Conservation (phyloP, 306 rosid genomes). For the Luffa aegyptiaca region DNA sequence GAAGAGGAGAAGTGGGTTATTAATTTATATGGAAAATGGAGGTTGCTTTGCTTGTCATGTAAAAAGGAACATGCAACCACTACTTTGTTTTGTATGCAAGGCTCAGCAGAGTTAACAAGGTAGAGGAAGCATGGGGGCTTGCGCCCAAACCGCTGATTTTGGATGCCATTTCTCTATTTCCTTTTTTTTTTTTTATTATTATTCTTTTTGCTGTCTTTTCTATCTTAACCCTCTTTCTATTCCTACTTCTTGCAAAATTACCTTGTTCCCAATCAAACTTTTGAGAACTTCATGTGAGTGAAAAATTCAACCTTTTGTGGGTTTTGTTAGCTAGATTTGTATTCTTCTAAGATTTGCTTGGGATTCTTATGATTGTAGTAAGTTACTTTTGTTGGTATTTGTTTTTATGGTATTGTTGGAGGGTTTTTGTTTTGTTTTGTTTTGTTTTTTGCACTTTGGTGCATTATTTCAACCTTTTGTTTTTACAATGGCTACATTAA, state of each 20-base stretch:
- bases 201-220: neutral
- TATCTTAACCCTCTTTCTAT: neutral
- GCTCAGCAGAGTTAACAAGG: slow-evolving; percentile 28
- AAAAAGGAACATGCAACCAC: slow-evolving; percentile 51
- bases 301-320: neutral
- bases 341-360: neutral
- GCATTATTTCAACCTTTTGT: too few relatives aligned
- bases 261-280: neutral
- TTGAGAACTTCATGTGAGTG: neutral
- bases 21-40: neutral
- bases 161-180: neutral
- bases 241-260: neutral
- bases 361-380: neutral
- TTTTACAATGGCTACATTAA: too few relatives aligned
- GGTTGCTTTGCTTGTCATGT: slow-evolving; percentile 66
- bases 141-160: slow-evolving; percentile 18
- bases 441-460: too few relatives aligned
- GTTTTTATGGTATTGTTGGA: neutral
- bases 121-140: slow-evolving; percentile 29
- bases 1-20: neutral
- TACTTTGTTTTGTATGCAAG: neutral
- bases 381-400: neutral
- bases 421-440: too few relatives aligned
- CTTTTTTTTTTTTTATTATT: neutral
- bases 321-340: neutral